Conservation (phyloP, 352 stramenopile genomes). For the Phytophthora megakarya region DNA sequence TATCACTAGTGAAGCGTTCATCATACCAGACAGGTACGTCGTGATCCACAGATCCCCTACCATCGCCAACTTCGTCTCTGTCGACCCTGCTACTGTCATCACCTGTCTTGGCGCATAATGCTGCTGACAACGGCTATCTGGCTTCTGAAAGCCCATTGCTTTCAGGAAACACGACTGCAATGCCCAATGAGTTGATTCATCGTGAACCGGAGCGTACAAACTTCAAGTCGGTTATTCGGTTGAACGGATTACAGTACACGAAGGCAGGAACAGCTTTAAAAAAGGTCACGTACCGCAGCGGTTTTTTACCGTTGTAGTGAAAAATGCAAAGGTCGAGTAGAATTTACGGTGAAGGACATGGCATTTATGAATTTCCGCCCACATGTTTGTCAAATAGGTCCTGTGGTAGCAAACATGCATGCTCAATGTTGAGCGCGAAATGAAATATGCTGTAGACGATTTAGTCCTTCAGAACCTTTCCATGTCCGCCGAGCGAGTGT, state of each 20-base stretch:
- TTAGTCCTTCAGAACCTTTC: neutral
- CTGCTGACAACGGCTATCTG: no score
- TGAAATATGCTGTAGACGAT: neutral
- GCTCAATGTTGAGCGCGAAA: neutral
- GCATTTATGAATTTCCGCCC: neutral
- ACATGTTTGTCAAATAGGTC: neutral
- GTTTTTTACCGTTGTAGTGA: no score
- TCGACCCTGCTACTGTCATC: no score
- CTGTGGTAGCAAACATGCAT: neutral
- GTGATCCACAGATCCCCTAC: no score
- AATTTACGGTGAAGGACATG: constrained; percentile 1
- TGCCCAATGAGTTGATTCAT: no score
- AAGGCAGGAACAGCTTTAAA: constrained; percentile 1
- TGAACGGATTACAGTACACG: constrained; percentile 5
- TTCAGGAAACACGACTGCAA: no score
- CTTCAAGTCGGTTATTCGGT: constrained; percentile 1
- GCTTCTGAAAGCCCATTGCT: no score
- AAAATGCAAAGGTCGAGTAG: constrained; percentile 3
- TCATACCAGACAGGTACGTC: no score
- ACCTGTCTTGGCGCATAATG: no score
- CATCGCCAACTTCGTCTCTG: no score
- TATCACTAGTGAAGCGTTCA: no score
- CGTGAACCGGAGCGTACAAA: neutral
- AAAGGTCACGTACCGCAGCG: neutral
- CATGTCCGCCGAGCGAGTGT: neutral